Conservation (phyloP, 495 filamentous ascomycete species). For the Penicillium pancosmium region DNA sequence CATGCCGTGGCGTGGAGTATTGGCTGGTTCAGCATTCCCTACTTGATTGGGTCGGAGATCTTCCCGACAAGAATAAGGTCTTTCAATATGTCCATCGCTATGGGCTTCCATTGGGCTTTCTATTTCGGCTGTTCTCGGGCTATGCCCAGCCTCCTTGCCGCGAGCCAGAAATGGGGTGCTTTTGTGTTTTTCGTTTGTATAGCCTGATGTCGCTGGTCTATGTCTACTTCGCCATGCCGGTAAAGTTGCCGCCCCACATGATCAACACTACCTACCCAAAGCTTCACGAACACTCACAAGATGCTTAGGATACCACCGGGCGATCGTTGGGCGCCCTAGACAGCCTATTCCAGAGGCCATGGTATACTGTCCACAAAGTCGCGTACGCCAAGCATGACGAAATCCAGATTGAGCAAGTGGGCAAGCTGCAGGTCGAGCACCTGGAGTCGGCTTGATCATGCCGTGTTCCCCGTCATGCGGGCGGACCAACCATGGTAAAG, state of each 20-base stretch:
- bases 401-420: slow-evolving; percentile 14
- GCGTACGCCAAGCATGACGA: slow-evolving; percentile 19
- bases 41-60: slow-evolving; percentile 66
- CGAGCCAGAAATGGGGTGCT: slow-evolving; percentile 25
- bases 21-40: slow-evolving; percentile 68
- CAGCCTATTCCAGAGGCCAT: slow-evolving; percentile 25
- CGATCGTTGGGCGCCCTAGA: slow-evolving; percentile 25
- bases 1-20: slow-evolving; percentile 63
- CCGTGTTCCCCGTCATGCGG: slow-evolving; percentile 4
- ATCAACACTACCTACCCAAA: background rate
- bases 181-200: slow-evolving; percentile 30
- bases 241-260: slow-evolving; percentile 2
- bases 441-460: slow-evolving; percentile 7
- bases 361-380: slow-evolving; percentile 25
- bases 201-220: slow-evolving; percentile 22
- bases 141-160: slow-evolving; percentile 44
- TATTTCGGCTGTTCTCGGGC: slow-evolving; percentile 59
- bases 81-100: slow-evolving; percentile 29
- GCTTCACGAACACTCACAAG: background rate
- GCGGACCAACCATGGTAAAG: background rate
- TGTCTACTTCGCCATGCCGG: slow-evolving; percentile 33
- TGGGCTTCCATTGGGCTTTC: slow-evolving; percentile 60
- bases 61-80: slow-evolving; percentile 54
- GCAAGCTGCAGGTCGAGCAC: slow-evolving; percentile 5
- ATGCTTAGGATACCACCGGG: slow-evolving; percentile 26